A percentile compares a stretch with the other conserved stretches of the same genome.
phyloP scores from a whole-genome alignment of 1,284 basidiomycete species.

The Irpex sp. region DNA sequence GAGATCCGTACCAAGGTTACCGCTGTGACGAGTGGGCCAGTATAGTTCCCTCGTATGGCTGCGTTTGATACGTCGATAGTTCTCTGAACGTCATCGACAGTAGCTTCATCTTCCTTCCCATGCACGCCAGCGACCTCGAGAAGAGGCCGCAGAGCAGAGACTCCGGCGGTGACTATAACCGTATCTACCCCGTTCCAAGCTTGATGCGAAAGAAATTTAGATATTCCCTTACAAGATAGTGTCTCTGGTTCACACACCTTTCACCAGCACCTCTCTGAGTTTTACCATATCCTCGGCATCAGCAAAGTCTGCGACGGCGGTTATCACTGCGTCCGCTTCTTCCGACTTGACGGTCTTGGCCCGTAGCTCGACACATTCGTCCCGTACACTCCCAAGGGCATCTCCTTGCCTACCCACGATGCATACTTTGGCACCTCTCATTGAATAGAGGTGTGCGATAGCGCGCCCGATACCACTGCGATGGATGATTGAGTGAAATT shows the following conservation, averaged over 20 bases:
- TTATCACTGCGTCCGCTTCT: constrained; percentile 32
- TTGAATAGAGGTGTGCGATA: constrained; percentile 72
- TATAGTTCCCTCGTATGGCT: constrained; percentile 60
- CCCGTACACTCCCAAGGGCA: constrained; percentile 55
- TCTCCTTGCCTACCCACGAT: constrained; percentile 69
- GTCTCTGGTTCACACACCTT: constrained; percentile 41
- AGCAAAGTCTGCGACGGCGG: constrained; percentile 62
- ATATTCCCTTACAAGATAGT: not conserved
- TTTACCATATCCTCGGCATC: constrained; percentile 65
- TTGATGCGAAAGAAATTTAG: constrained; percentile 24
- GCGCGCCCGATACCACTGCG: constrained; percentile 81
- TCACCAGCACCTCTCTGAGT: constrained; percentile 52
- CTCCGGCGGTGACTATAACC: constrained; percentile 80
- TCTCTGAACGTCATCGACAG: constrained; percentile 45
- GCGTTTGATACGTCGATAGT: constrained; percentile 48
- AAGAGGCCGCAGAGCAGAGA: constrained; percentile 79
- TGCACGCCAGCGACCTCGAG: constrained; percentile 66
- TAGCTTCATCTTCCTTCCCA: constrained; percentile 35
- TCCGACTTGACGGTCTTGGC: constrained; percentile 2
- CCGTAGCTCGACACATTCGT: constrained; percentile 49
- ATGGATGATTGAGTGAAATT: not conserved
- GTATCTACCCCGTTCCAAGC: constrained; percentile 86
- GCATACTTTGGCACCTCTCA: constrained; percentile 72
- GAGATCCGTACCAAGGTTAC: constrained; percentile 57
- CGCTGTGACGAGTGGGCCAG: constrained; percentile 61